phyloP scores from a whole-genome alignment of 2,329 filamentous ascomycete species.

The Paracoccidioides lutzii region DNA sequence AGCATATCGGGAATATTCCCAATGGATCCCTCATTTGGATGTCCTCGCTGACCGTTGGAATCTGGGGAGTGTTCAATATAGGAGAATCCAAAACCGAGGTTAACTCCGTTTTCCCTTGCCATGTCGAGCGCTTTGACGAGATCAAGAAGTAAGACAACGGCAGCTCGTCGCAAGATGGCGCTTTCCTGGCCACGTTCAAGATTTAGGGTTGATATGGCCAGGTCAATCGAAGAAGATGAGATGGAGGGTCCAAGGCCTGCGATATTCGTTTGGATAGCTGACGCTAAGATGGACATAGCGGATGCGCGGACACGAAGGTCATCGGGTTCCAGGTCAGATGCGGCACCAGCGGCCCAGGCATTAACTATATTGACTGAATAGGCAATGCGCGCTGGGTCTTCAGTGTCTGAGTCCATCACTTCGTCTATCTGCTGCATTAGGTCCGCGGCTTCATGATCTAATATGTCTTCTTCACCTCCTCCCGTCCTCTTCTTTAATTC shows the following conservation, averaged over 20 bases:
- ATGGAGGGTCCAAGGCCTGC: slow-evolving; percentile 25
- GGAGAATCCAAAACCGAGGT: slow-evolving; percentile 30
- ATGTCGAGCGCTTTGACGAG: slow-evolving; percentile 28
- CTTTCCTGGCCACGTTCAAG: slow-evolving; percentile 25
- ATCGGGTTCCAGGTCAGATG: slow-evolving; percentile 28
- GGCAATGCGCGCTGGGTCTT: slow-evolving; percentile 23
- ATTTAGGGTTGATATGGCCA: slow-evolving; percentile 28
- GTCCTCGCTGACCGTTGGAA: slow-evolving; percentile 1
- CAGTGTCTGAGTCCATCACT: slow-evolving; percentile 20
- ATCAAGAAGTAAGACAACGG: slow-evolving; percentile 28
- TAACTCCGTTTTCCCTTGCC: slow-evolving; percentile 19
- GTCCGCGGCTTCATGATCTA: slow-evolving; percentile 1
- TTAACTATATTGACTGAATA: slow-evolving; percentile 26
- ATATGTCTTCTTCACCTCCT: slow-evolving; percentile 5
- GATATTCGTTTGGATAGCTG: slow-evolving; percentile 29
- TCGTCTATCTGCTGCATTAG: slow-evolving; percentile 9
- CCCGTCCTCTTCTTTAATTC: slow-evolving; percentile 19
- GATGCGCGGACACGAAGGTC: slow-evolving; percentile 32
- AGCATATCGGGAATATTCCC: slow-evolving; percentile 29
- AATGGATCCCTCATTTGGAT: slow-evolving; percentile 15
- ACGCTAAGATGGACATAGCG: slow-evolving; percentile 31
- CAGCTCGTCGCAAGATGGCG: slow-evolving; percentile 31
- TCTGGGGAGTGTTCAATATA: slow-evolving; percentile 8
- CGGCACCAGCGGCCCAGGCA: slow-evolving; percentile 29
- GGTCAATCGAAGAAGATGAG: slow-evolving; percentile 25